These are phyloP conservation scores for Macrolepiota dolichaula DNA, from an alignment of 768 basidiomycete genomes.

Conservation along the genomic window DNA sequence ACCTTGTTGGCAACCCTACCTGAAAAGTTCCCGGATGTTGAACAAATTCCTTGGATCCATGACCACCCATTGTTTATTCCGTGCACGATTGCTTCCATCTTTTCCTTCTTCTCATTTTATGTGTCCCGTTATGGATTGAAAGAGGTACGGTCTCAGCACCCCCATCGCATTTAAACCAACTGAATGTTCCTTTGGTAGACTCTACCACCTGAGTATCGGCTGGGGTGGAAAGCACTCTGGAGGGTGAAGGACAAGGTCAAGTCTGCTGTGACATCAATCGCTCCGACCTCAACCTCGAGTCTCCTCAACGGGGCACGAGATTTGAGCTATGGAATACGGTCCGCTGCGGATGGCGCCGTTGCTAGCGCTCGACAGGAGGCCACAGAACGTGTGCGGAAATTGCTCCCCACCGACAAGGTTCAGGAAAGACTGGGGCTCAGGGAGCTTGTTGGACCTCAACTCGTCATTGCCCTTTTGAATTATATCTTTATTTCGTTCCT, in stretches of 20 bases:
- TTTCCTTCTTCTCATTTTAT: constrained; percentile 21
- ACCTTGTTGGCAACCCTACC: constrained; percentile 26
- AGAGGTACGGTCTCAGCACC: background rate
- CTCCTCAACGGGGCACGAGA: background rate
- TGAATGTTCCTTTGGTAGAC: background rate
- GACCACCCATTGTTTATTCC: constrained; percentile 35
- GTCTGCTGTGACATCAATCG: background rate
- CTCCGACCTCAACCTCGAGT: background rate
- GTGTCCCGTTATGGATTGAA: background rate
- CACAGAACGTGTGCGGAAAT: background rate
- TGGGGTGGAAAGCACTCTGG: constrained; percentile 2
- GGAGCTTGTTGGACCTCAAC: constrained; percentile 20
- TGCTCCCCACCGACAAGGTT: constrained; percentile 2
- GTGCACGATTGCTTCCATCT: constrained; percentile 24
- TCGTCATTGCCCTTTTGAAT: constrained; percentile 23
- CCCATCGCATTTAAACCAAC: background rate
- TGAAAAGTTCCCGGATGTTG: constrained; percentile 20
- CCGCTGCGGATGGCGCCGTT: background rate
- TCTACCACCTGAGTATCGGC: constrained; percentile 10
- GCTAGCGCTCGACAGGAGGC: background rate
- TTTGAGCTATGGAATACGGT: background rate
- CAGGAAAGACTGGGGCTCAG: constrained; percentile 6
- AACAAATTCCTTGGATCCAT: constrained; percentile 18
- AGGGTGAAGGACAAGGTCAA: background rate
- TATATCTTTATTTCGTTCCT: constrained; percentile 27